Evolutionary conservation across 2,329 filamentous ascomycete genomes (phyloP), one percentile per base, ranked within the genome.

Genomic region (Calycina herbarum): DNA sequence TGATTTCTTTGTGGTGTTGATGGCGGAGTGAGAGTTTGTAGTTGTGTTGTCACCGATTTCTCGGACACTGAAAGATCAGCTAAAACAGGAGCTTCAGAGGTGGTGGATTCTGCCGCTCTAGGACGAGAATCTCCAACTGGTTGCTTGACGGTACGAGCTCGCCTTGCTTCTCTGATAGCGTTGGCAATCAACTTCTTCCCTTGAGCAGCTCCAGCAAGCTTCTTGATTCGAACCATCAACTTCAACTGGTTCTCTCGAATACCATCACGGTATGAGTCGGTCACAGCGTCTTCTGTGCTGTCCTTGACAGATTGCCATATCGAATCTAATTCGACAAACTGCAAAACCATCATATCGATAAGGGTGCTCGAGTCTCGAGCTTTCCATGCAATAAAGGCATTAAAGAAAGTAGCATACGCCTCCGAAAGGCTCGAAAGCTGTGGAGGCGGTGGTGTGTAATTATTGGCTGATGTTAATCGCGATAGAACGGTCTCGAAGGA

Each of bases 251-350:
- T 94, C 70, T 93, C 89, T 65, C 90, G 86, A 69, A 94, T 93
- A 66, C 91, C 93, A 72, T 92, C 85, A 42, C 88, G 86, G 74
- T 94, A 94, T n/a, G 93, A 86, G 20, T 86, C 86, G 0, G 90
- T 86, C 2, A 93, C 91, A 17, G 88, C 86, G 48, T 89, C 87
- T 59, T 91, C 88, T 0, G 87, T 91, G 62, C 89, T 88, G 72
- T 93, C 88, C 76, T 93, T 93, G 75, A 95, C 90, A 2, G 89
- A 91, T 74, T 93, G 90, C 82, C 91, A 91, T 59, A 94, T 94
- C 42, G 89, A 89, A 73, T 95, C 92, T 1, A 95, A 84, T 74
- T 93, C 91, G 20, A 94, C 90, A 76, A 94, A 94, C 69, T 93
- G 91, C 73, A 92, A 85, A n/a, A 94, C 83, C 91, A 95, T 94